phyloP scores from a whole-genome alignment of 768 basidiomycete species.

The Solioccasus polychromus region DNA sequence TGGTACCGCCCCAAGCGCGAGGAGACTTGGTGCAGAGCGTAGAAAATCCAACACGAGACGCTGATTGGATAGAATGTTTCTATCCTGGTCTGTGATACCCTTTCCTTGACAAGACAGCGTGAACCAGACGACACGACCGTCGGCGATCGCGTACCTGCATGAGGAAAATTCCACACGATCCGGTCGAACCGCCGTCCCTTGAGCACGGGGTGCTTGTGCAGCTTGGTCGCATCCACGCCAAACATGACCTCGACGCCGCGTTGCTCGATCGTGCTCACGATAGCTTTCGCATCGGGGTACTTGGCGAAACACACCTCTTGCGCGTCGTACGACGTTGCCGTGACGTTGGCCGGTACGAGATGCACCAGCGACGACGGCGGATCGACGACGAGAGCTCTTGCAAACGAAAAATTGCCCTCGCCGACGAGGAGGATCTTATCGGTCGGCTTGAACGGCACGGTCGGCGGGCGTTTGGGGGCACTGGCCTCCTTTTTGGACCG shows the following conservation, averaged over 20 bases:
- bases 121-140: neutral
- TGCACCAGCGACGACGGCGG: conserved; percentile 45
- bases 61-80: conserved; percentile 91
- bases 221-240: conserved; percentile 75
- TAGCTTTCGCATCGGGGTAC: conserved; percentile 69
- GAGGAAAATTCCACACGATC: conserved; percentile 95
- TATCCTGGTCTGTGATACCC: conserved; percentile 90
- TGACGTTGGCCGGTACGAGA: conserved; percentile 64
- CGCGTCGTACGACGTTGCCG: conserved; percentile 84
- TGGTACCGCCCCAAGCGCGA: conserved; percentile 59
- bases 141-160: conserved; percentile 65
- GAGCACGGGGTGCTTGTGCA: conserved; percentile 57
- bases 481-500: conserved; percentile 29
- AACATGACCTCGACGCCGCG: conserved; percentile 74
- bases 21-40: conserved; percentile 60
- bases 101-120: conserved; percentile 48
- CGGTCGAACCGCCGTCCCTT: conserved; percentile 70
- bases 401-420: conserved; percentile 95
- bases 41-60: conserved; percentile 78
- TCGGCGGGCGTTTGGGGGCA: conserved; percentile 37
- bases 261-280: conserved; percentile 51
- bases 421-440: conserved; percentile 79
- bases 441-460: conserved; percentile 61
- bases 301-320: conserved; percentile 75
- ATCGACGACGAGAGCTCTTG: conserved; percentile 62